These are phyloP conservation scores for Talaromyces albobiverticillius DNA, from an alignment of 2,329 filamentous ascomycete species.

Conservation along the genomic window DNA sequence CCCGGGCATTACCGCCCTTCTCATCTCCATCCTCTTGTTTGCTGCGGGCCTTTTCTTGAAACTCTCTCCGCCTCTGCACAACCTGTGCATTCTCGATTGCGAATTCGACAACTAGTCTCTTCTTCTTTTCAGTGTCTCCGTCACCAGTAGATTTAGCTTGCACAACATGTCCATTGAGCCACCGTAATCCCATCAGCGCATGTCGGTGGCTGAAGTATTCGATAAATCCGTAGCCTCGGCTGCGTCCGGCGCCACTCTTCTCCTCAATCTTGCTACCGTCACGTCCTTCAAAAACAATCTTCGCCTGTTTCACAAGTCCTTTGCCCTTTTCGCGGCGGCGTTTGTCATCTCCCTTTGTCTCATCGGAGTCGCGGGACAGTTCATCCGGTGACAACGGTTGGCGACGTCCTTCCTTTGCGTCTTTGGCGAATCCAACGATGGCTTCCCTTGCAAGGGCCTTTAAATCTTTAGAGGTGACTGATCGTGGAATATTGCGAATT, in stretches of 20 bases:
- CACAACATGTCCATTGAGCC: slow-evolving; percentile 77
- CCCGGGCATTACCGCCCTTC: slow-evolving; percentile 28
- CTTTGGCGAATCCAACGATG: slow-evolving; percentile 89
- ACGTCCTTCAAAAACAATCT: slow-evolving; percentile 86
- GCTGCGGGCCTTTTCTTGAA: slow-evolving; percentile 27
- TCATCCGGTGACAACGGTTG: slow-evolving; percentile 87
- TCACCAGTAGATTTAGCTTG: slow-evolving; percentile 31
- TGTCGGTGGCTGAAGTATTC: slow-evolving; percentile 93
- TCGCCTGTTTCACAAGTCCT: slow-evolving; percentile 86
- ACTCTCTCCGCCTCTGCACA: slow-evolving; percentile 65
- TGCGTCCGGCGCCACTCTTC: slow-evolving; percentile 72
- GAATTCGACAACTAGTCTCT: slow-evolving; percentile 91
- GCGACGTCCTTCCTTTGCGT: slow-evolving; percentile 76
- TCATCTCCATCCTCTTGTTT: slow-evolving; percentile 15
- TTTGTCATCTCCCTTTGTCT: slow-evolving; percentile 76
- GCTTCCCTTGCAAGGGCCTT: slow-evolving; percentile 88
- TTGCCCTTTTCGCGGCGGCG: slow-evolving; percentile 78
- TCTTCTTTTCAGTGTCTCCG: slow-evolving; percentile 67
- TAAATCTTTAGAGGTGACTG: slow-evolving; percentile 78
- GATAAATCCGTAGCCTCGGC: slow-evolving; percentile 93
- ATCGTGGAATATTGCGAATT: slow-evolving; percentile 83
- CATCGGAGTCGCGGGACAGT: slow-evolving; percentile 71
- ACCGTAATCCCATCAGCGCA: slow-evolving; percentile 90
- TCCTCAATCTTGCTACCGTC: slow-evolving; percentile 82
- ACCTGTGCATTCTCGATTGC: slow-evolving; percentile 98